Base-by-base conservation (phyloP, 169 alveolate species). In the Plasmodium cynomolgi region DNA sequence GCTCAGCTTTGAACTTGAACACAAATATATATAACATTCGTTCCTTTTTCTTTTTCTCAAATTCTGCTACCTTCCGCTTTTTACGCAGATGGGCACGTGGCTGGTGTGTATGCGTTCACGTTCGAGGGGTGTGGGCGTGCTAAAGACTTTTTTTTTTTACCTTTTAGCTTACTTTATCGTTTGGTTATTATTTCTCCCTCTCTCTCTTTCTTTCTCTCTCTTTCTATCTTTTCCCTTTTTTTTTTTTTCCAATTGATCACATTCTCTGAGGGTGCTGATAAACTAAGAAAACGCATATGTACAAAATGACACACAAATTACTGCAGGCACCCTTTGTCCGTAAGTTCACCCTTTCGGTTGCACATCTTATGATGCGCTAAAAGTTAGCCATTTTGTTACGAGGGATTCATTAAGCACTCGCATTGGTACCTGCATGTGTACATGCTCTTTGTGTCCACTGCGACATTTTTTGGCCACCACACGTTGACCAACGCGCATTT, bases 1-100 rank as follows among this genome's bases (percentile, higher is more conserved):
- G 50, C 84, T 80, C 84, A 80, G 17, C 6, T 80, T 80, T 41
- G 84, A 80, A 31, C 73, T 37, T 80, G 58, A 80, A 31, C 39
- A 37, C 37, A 41, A 26, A 68, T 23, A 29, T 68, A 68, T 29
- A 68, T 68, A 68, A 26, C 37, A 8, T 68, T 68, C 37, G 34
- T 68, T 26, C 37, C 77, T 68, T 68, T 68, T 68, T 68, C n/a
- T 9, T 68, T 68, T 68, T 68, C 37, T 68, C 17, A 20, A 68
- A 34, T 80, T 80, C 31, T 8, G 72, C 33, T 17, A 80, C 26
- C 26, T 31, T 39, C 56, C 73, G 44, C 73, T 80, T 80, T 29
- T 80, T 41, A 26, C 39, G 77, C 77, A 68, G 77, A 29, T 68
- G 77, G 3, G 77, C 37, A 68, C n/a, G 31, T 29, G 17, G 15